These are phyloP conservation scores for Cardamine resedifolia DNA, from an alignment of 345 rosid species.

Conservation along the genomic window DNA sequence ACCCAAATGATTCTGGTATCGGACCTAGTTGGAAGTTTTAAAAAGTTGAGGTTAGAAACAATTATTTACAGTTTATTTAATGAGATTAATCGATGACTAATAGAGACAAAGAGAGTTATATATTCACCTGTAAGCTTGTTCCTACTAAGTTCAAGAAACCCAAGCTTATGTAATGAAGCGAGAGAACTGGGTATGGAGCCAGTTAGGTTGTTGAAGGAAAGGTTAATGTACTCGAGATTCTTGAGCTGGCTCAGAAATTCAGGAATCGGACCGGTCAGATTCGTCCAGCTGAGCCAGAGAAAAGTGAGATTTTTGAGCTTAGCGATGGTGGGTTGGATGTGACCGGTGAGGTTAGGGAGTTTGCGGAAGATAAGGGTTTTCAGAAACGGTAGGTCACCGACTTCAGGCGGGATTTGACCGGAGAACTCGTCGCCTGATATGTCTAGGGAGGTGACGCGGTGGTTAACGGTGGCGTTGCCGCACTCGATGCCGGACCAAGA, in stretches of 20 bases:
- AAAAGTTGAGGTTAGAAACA: not conserved
- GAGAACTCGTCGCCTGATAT: slow-evolving; percentile 44
- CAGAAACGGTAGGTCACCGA: slow-evolving; percentile 68
- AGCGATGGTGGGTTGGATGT: slow-evolving; percentile 54
- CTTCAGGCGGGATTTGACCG: slow-evolving; percentile 51
- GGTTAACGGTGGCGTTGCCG: slow-evolving; percentile 47
- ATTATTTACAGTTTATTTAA: not conserved
- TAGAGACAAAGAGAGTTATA: not conserved
- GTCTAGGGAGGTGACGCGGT: slow-evolving; percentile 59
- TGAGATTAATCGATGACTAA: not conserved
- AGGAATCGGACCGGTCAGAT: slow-evolving; percentile 53
- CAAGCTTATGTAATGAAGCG: slow-evolving; percentile 42
- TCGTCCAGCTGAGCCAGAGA: slow-evolving; percentile 53
- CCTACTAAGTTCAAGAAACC: slow-evolving; percentile 12
- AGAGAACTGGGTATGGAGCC: slow-evolving; percentile 57
- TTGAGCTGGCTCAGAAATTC: slow-evolving; percentile 46
- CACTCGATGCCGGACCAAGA: slow-evolving; percentile 63
- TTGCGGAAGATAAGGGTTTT: slow-evolving; percentile 48
- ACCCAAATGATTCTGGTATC: slow-evolving; percentile 63
- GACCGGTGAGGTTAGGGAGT: slow-evolving; percentile 59
- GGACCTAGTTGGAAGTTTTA: slow-evolving; percentile 33
- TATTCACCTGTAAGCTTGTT: slow-evolving; percentile 21
- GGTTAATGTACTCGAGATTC: slow-evolving; percentile 47
- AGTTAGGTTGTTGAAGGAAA: slow-evolving; percentile 56
- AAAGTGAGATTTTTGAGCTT: slow-evolving; percentile 52